Evolutionary conservation across 805 yeast species (phyloP), one percentile per base, ranked within the genome.

Genomic region (Saturnispora sanitii): DNA sequence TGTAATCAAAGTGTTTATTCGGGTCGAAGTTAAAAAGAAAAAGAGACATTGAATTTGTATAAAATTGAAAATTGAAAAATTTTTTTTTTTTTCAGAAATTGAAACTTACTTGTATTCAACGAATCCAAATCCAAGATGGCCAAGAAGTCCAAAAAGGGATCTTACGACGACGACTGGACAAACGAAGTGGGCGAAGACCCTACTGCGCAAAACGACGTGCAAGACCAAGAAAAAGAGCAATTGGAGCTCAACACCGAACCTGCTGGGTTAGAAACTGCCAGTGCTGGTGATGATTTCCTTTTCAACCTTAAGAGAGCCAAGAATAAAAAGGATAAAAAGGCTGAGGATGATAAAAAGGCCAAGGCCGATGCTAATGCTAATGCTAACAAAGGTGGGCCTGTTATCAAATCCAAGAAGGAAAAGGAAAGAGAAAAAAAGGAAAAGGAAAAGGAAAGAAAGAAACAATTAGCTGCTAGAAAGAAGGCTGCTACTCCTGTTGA

Each of bases 391-490:
- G 54, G 55, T 41, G 86, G 75, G 23, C 86, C 90, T 36, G 73
- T 77, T 49, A 70, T 87, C 56, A 86, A 88, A 63, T 77, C 90
- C 43, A 92, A 90, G 74, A 87, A 90, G 65, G 97, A 83, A 56
- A 83, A 82, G 65, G 94, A 90, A 67, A 88, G 80, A 67, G 95
- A 92, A 63, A 85, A 84, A 77, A 94, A 90, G 62, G 95, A 88
- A 61, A 77, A 75, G 49, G 94, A 83, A 58, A 90, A 90, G 70
- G 84, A 80, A 52, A 73, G 79, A 62, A 90, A 90, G 80, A 87
- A 85, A 66, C 94, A 85, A 52, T 75, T 78, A 45, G 95, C 95
- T 33, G 82, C 79, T 41, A 81, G 77, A 64, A 87, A 86, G 75
- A 87, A 86, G 63, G 77, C 75, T 9, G 62, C 77, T 25, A 43